Evolutionary conservation across 2,329 filamentous ascomycete genomes (phyloP).

Genomic region (Pseudopithomyces chartarum): DNA sequence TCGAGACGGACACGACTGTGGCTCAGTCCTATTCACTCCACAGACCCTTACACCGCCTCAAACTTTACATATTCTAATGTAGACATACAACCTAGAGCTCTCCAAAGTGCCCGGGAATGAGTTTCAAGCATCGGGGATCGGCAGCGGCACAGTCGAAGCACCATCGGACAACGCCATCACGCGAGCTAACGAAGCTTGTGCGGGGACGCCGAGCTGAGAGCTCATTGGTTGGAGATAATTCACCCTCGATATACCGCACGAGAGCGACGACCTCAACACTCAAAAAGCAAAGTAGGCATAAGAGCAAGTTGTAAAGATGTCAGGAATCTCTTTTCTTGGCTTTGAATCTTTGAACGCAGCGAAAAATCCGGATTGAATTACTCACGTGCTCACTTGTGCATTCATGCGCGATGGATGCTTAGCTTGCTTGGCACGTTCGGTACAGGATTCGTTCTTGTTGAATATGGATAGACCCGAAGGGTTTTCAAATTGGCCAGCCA

Average conservation of each 20-base stretch:
- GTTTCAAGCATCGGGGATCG: constrained; percentile 1
- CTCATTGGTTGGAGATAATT: constrained; percentile 1
- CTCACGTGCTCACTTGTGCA: background rate
- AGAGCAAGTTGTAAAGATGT: background rate
- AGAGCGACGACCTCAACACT: background rate
- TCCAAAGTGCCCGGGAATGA: background rate
- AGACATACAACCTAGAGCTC: background rate
- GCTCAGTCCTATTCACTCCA: background rate
- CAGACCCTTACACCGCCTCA: background rate
- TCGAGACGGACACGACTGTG: background rate
- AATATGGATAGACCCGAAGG: background rate
- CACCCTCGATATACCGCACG: background rate
- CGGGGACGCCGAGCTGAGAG: constrained; percentile 6
- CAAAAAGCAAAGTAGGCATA: background rate
- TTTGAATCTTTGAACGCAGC: too few relatives aligned
- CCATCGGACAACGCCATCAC: background rate
- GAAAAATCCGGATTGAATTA: background rate
- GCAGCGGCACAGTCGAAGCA: background rate
- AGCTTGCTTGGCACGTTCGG: background rate
- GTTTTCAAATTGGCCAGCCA: too few relatives aligned
- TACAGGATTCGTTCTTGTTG: background rate
- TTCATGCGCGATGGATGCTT: background rate
- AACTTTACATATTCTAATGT: background rate
- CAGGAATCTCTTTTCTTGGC: background rate
- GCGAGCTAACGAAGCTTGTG: constrained; percentile 11